Base-by-base conservation (phyloP, 176 grass and related monocot species). In the Cenchrus purpureus region DNA sequence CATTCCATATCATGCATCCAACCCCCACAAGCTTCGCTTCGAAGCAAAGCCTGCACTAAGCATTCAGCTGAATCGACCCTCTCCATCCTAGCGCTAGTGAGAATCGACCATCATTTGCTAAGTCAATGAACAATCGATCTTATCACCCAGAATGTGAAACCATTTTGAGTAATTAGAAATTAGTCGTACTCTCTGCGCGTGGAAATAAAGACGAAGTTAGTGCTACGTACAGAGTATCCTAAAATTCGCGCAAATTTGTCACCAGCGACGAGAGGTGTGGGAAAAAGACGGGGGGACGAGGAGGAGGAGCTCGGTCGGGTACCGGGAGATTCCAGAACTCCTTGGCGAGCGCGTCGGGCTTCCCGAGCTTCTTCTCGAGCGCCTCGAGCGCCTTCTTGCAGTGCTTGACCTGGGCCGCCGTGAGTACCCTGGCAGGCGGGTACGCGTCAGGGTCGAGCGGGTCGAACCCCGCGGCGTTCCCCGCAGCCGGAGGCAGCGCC, bases 241-340 rank as follows among this genome's bases (percentile, higher is more conserved):
- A 56, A 56, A 17, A 17, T 55, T 7, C 54, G 54, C 16, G 54
- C 5, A 15, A 1, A 56, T 15, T 56, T 54, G 1, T 54, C 52
- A 14, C 52, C 13, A 14, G 52, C 52, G 52, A 56, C 4, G 3
- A 17, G 54, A 56, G 54, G 15, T 7, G 15, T 15, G 17, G 15
- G 37, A 6, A 56, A 46, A 1, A 8, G 31, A 32, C 31, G 31
- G 22, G 8, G 8, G 15, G 52, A 1, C 5, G 16, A 20, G 7
- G 6, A 14, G 58, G 19, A 20, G 56, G 31, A 32, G 31, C 31
- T 32, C 31, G 31, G 6, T 20, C 8, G 1, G 1, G 10, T 72
- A 95, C 97, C 91, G 89, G 93, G 64, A 98, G 90, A 16, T 40
- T 12, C 31, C 4, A 8, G 71, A 87, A 98, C 75, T 95, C 93